phyloP scores from a whole-genome alignment of 225 moss, liverwort and hornwort genomes.

The Anthoceros angustus region DNA sequence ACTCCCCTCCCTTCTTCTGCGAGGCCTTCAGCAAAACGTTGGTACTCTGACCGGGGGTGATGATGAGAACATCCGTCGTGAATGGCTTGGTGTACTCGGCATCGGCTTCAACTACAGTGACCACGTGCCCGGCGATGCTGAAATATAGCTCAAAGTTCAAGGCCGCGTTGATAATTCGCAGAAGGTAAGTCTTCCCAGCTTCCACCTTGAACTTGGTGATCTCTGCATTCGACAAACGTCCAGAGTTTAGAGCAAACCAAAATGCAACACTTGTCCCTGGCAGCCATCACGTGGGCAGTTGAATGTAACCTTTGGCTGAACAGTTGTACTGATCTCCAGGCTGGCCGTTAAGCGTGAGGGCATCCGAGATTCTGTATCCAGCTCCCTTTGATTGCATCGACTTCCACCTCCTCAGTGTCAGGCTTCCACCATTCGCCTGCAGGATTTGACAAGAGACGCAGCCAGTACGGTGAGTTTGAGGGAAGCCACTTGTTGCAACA shows the following conservation, averaged over 20 bases:
- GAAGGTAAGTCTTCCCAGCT: slow-evolving; percentile 28
- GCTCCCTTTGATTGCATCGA: slow-evolving; percentile 15
- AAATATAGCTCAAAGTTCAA: slow-evolving; percentile 37
- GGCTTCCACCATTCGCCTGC: slow-evolving; percentile 67
- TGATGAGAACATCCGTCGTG: slow-evolving; percentile 13
- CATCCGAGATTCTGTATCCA: slow-evolving; percentile 8
- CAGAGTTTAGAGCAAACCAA: too few species aligned
- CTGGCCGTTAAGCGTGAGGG: slow-evolving; percentile 25
- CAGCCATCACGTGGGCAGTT: too few species aligned
- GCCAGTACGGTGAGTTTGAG: too few species aligned
- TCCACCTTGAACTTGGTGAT: slow-evolving; percentile 22
- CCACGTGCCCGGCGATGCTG: slow-evolving; percentile 29
- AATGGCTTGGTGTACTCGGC: slow-evolving; percentile 31
- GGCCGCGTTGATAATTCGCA: slow-evolving; percentile 41
- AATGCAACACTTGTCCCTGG: too few species aligned
- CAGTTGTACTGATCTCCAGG: slow-evolving; percentile 18
- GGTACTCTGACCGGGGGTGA: slow-evolving; percentile 45
- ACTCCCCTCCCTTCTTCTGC: slow-evolving; percentile 17
- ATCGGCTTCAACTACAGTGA: slow-evolving; percentile 36
- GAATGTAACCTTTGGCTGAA: background rate
- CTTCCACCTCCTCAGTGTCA: slow-evolving; percentile 22
- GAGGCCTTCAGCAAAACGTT: slow-evolving; percentile 29
- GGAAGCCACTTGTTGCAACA: too few species aligned
- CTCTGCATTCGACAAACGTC: slow-evolving; percentile 9
- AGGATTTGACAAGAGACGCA: too few species aligned